Evolutionary conservation across 495 filamentous ascomycete species (phyloP).

Genomic region (Tetracladium marchalianum): DNA sequence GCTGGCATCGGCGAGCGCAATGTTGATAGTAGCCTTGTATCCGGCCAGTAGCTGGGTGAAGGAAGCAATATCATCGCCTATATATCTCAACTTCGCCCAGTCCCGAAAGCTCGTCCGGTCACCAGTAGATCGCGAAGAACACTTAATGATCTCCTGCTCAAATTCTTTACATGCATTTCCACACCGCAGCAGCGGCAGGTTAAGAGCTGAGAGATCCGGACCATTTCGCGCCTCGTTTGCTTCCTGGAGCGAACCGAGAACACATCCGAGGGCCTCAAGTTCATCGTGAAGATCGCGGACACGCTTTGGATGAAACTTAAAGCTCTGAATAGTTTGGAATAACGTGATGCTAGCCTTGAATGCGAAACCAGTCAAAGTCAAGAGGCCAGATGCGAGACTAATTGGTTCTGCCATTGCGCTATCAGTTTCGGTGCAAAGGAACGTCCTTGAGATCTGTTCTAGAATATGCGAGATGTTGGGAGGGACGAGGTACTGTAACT

Average conservation of each 20-base stretch:
- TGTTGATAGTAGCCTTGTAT: slow-evolving; percentile 32
- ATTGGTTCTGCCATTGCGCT: slow-evolving; percentile 18
- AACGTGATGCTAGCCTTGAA: slow-evolving; percentile 33
- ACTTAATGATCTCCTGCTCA: slow-evolving; percentile 19
- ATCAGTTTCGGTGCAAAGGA: slow-evolving; percentile 3
- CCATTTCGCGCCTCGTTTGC: slow-evolving; percentile 13
- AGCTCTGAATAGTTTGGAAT: slow-evolving; percentile 31
- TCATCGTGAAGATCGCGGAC: slow-evolving; percentile 34
- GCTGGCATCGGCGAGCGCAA: slow-evolving; percentile 29
- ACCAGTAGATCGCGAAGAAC: slow-evolving; percentile 16
- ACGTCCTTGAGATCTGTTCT: too few species aligned
- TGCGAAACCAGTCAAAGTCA: slow-evolving; percentile 24
- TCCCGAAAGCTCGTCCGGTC: slow-evolving; percentile 23
- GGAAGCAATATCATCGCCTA: slow-evolving; percentile 24
- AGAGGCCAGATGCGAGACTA: slow-evolving; percentile 12
- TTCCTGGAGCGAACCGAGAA: slow-evolving; percentile 26
- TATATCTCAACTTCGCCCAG: slow-evolving; percentile 26
- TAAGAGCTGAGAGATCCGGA: slow-evolving; percentile 17
- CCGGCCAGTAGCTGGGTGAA: slow-evolving; percentile 25
- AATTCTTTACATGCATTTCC: slow-evolving; percentile 26
- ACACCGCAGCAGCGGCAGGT: slow-evolving; percentile 23
- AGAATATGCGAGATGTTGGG: too few species aligned
- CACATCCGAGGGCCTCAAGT: slow-evolving; percentile 28
- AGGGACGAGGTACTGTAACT: too few species aligned
- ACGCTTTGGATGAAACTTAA: slow-evolving; percentile 26